Evolutionary conservation across 164 flowering plant genomes (phyloP).

Genomic region (Cinnamomum micranthum): DNA sequence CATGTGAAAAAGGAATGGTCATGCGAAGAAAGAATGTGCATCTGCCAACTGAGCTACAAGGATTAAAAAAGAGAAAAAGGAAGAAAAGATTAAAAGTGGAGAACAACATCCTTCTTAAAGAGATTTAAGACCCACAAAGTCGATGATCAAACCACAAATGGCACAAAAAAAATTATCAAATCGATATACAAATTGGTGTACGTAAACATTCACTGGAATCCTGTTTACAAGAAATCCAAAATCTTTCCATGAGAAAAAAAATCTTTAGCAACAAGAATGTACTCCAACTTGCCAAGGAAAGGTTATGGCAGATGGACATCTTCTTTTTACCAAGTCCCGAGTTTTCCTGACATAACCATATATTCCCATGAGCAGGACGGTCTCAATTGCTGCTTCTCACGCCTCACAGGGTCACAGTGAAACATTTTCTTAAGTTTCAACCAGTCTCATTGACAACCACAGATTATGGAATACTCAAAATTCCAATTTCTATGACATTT

Average conservation of each 20-base stretch:
- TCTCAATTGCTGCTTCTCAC: not conserved
- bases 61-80: not conserved
- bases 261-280: not conserved
- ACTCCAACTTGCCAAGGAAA: too few relatives aligned
- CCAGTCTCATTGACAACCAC: not conserved
- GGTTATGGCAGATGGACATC: not conserved
- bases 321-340: not conserved
- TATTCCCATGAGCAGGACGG: not conserved
- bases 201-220: conserved; percentile 2
- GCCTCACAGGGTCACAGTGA: not conserved
- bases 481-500: not conserved
- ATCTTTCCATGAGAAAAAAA: conserved; percentile 6
- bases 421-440: not conserved
- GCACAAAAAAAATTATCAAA: not conserved
- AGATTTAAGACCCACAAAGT: not conserved
- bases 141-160: not conserved
- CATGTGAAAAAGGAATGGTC: too few relatives aligned
- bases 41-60: not conserved
- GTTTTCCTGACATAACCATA: not conserved
- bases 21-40: not conserved
- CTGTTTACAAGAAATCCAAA: not conserved
- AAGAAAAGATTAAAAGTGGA: too few relatives aligned
- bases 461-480: not conserved
- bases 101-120: too few relatives aligned
- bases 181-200: conserved; percentile 1